phyloP scores from a whole-genome alignment of 495 filamentous ascomycete species.

The Massariosphaeria phaeospora region DNA sequence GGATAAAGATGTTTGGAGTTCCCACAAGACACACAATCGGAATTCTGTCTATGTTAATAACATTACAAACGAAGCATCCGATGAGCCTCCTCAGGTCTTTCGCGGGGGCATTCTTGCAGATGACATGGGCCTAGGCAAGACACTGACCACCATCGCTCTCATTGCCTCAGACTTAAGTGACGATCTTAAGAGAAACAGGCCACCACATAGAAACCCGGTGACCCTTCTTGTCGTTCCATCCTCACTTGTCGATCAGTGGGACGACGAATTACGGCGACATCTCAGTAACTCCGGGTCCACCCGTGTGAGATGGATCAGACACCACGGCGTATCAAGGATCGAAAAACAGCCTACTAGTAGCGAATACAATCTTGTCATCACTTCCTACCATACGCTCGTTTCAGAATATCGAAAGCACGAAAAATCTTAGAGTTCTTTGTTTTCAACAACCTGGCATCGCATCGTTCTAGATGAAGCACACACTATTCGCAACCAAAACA shows the following conservation, averaged over 20 bases:
- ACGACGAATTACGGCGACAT: background rate
- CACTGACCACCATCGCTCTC: background rate
- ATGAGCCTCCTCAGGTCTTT: background rate
- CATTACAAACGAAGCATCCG: background rate
- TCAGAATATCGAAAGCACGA: background rate
- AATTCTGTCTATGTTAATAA: background rate
- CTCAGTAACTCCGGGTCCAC: background rate
- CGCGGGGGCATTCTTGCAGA: background rate
- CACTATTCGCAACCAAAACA: background rate
- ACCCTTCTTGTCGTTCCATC: background rate
- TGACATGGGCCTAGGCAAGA: background rate
- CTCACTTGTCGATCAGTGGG: background rate
- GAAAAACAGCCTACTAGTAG: background rate
- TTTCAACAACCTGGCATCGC: background rate
- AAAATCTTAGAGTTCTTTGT: background rate
- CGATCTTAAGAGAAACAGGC: background rate
- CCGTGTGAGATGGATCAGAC: background rate
- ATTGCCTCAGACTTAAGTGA: background rate
- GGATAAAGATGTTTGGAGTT: background rate
- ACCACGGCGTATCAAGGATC: background rate
- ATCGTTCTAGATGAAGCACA: constrained; percentile 1
- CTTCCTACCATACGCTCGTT: background rate
- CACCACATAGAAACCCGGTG: background rate
- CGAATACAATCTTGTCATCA: background rate
- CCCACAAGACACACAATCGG: background rate